Evolutionary conservation across 148 eudicot species (phyloP).

Genomic region (Mesembryanthemum crystallinum): DNA sequence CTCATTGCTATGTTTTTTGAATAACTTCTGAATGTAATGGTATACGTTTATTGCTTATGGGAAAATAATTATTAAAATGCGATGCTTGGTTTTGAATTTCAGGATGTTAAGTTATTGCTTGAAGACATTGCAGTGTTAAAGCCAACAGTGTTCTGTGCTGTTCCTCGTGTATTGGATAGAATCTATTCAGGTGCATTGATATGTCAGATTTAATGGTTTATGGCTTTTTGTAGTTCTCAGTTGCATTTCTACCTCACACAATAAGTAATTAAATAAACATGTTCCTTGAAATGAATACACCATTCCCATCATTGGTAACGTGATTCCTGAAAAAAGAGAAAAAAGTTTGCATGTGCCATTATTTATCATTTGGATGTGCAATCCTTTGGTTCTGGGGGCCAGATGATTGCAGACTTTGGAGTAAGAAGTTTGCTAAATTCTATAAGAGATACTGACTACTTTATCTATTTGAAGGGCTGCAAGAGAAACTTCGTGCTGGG

Average conservation of each 20-base stretch:
- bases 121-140: constrained; percentile 84
- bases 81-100: constrained; percentile 27
- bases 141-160: constrained; percentile 93
- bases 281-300: neutral
- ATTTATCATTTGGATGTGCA: neutral
- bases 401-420: neutral
- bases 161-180: constrained; percentile 96
- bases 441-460: constrained; percentile 5
- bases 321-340: neutral
- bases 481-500: constrained; percentile 78
- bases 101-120: constrained; percentile 84
- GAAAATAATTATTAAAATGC: neutral
- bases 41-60: constrained; percentile 29
- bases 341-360: neutral
- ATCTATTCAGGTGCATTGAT: constrained; percentile 61
- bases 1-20: constrained; percentile 2
- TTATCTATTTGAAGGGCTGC: constrained; percentile 56
- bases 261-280: neutral
- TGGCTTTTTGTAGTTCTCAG: neutral
- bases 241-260: neutral
- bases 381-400: neutral
- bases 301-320: neutral
- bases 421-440: neutral
- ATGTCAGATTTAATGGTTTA: neutral
- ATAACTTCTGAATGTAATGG: constrained; percentile 11